Evolutionary conservation across 352 stramenopile species (phyloP).

Genomic region (Aphanomyces invadans): DNA sequence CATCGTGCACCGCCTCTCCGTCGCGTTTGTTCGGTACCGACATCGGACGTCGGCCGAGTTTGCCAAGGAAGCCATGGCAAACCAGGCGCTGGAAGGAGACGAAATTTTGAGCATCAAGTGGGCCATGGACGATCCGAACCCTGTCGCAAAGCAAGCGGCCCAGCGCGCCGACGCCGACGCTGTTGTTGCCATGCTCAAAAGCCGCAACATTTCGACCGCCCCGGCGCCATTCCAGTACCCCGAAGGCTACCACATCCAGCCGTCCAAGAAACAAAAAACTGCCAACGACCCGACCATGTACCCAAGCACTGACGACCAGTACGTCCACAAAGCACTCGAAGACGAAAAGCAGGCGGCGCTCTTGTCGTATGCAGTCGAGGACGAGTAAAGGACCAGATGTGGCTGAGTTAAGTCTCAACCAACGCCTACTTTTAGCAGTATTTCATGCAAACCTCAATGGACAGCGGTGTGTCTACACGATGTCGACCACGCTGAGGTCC

Average conservation of each 20-base stretch:
- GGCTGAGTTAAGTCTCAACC: not conserved
- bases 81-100: slow-evolving; percentile 77
- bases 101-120: slow-evolving; percentile 90
- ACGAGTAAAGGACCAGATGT: not conserved
- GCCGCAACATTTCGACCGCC: slow-evolving; percentile 50
- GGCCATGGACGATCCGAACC: slow-evolving; percentile 91
- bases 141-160: slow-evolving; percentile 83
- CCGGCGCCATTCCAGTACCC: slow-evolving; percentile 70
- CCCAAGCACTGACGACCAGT: slow-evolving; percentile 63
- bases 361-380: slow-evolving; percentile 6
- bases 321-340: not conserved
- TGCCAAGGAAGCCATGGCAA: slow-evolving; percentile 85
- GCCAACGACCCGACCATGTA: slow-evolving; percentile 61
- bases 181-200: slow-evolving; percentile 74
- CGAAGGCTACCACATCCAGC: slow-evolving; percentile 65
- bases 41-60: slow-evolving; percentile 76
- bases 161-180: slow-evolving; percentile 84
- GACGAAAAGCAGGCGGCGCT: not conserved
- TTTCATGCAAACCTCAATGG: too few species aligned
- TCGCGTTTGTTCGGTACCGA: slow-evolving; percentile 85
- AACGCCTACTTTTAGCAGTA: not conserved
- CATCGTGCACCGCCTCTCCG: slow-evolving; percentile 86
- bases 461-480: too few species aligned
- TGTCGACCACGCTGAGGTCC: too few species aligned
- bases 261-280: slow-evolving; percentile 50